phyloP scores from a whole-genome alignment of 192 early-diverging fungal genomes.

The Fimicolochytrium jonesii region DNA sequence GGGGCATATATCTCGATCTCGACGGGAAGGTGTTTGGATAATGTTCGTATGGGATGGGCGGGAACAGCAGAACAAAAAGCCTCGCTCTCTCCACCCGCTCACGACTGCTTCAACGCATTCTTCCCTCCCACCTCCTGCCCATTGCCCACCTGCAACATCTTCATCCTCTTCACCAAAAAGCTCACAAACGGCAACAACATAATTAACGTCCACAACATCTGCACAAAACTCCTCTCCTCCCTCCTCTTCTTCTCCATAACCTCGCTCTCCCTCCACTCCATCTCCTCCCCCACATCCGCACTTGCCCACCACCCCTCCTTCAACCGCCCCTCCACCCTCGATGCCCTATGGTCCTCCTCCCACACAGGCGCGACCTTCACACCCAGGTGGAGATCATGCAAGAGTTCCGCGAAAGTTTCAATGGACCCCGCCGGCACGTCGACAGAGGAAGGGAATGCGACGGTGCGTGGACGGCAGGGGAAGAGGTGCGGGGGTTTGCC shows the following conservation, averaged over 20 bases:
- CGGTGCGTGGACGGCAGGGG: conserved; percentile 4
- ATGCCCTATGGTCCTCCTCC: conserved; percentile 13
- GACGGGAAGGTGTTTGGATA: too few species aligned
- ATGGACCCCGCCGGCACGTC: conserved; percentile 8
- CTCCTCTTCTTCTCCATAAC: neutral
- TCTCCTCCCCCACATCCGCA: conserved; percentile 7
- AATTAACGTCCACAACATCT: conserved; percentile 5
- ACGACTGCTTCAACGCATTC: too few species aligned
- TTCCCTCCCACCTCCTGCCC: too few species aligned
- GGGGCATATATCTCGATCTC: too few species aligned
- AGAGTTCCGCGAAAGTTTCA: conserved; percentile 5
- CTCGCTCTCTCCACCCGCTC: too few species aligned
- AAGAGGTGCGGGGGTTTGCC: conserved; percentile 3
- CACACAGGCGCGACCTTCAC: conserved; percentile 15
- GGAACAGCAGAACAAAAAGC: too few species aligned
- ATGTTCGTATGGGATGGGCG: too few species aligned
- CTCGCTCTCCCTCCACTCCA: neutral
- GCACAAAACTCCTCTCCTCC: neutral
- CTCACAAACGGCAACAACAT: conserved; percentile 8
- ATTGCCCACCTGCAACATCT: neutral
- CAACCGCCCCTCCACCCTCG: neutral
- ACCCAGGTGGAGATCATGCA: conserved; percentile 6
- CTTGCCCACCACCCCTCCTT: conserved; percentile 12
- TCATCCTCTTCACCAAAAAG: conserved; percentile 2
- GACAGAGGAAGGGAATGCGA: conserved; percentile 3